Evolutionary conservation across 805 yeast species (phyloP).

Genomic region (Nakazawaea ambrosiae): DNA sequence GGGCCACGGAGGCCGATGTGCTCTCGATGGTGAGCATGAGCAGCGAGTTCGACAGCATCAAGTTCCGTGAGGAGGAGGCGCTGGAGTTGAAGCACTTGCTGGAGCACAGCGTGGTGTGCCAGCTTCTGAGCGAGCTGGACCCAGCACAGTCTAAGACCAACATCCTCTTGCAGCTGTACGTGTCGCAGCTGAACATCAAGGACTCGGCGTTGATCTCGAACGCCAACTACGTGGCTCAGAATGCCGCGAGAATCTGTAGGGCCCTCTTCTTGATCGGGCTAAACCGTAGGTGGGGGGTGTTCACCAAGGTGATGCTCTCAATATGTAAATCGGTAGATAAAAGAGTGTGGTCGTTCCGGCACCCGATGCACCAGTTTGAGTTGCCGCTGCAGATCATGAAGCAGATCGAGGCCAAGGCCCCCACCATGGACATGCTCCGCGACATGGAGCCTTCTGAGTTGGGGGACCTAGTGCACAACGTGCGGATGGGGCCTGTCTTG

Average conservation of each 20-base stretch:
- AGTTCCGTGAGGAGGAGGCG: constrained; percentile 82
- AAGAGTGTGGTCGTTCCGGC: constrained; percentile 83
- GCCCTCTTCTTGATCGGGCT: constrained; percentile 85
- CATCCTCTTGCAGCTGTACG: constrained; percentile 78
- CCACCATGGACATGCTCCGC: constrained; percentile 64
- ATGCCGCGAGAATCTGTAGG: constrained; percentile 86
- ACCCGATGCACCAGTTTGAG: constrained; percentile 85
- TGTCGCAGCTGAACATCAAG: constrained; percentile 63
- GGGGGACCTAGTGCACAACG: constrained; percentile 86
- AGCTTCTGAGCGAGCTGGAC: constrained; percentile 70
- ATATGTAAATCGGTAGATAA: constrained; percentile 83
- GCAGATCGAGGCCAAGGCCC: constrained; percentile 54
- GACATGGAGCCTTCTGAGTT: constrained; percentile 70
- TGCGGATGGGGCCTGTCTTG: constrained; percentile 59
- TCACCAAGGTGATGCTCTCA: constrained; percentile 66
- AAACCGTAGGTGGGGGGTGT: constrained; percentile 85
- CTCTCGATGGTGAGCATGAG: constrained; percentile 85
- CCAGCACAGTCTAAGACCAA: constrained; percentile 83
- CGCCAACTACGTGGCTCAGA: constrained; percentile 90
- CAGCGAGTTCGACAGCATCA: constrained; percentile 86
- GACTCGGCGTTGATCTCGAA: constrained; percentile 85
- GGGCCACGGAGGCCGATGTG: constrained; percentile 88
- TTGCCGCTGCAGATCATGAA: constrained; percentile 60
- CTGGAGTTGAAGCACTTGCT: constrained; percentile 58
- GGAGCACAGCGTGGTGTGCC: constrained; percentile 66